phyloP scores from a whole-genome alignment of 208 protist genomes.

The Trichomonas tenax region DNA sequence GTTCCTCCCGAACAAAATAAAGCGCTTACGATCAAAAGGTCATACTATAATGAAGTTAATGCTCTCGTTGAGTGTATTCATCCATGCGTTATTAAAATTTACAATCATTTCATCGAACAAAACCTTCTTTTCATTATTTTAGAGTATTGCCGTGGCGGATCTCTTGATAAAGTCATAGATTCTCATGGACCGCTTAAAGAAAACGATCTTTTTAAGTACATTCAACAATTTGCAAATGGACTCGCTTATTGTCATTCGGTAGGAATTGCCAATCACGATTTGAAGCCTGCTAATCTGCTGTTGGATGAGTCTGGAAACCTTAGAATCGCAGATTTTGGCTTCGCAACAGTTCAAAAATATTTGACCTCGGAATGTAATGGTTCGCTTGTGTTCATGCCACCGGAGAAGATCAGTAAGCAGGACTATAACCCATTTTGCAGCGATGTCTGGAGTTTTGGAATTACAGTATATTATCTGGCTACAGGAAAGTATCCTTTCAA shows the following conservation, averaged over 20 bases:
- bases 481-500: conserved; percentile 33
- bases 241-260: background rate
- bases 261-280: background rate
- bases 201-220: background rate
- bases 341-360: background rate
- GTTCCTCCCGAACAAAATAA: background rate
- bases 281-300: background rate
- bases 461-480: conserved; percentile 43
- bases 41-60: background rate
- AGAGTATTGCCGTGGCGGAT: background rate
- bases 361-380: background rate
- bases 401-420: background rate
- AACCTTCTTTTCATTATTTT: background rate
- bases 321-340: background rate
- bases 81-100: background rate
- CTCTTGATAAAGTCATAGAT: background rate
- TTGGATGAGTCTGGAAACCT: background rate
- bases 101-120: background rate
- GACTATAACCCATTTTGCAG: background rate
- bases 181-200: background rate
- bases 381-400: background rate
- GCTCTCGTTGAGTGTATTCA: background rate
- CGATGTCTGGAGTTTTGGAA: conserved; percentile 49
- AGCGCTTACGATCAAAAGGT: background rate
- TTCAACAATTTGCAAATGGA: background rate